Evolutionary conservation across 768 basidiomycete species (phyloP), one percentile per base, ranked within the genome.

Genomic region (Kwoniella pini): DNA sequence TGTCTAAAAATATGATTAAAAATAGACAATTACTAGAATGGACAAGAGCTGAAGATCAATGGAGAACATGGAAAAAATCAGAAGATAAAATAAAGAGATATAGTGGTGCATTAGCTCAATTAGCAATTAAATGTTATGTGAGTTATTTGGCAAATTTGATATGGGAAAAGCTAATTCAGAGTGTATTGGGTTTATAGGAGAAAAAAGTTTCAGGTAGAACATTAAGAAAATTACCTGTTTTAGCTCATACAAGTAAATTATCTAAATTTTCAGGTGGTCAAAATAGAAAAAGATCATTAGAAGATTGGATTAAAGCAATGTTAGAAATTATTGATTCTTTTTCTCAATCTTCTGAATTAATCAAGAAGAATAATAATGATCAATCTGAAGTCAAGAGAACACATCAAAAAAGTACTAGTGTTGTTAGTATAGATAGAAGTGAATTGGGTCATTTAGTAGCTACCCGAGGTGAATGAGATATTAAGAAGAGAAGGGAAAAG

Each of bases 161-260:
- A n/a, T n/a, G n/a, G n/a, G n/a, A n/a, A n/a, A 28, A 17, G 44
- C 19, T 48, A 44, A 30, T 36, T 22, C 4, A 7, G 26, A 48
- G n/a, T 48, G 30, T 42, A 6, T 15, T 4, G 2, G 15, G 22
- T 19, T 21, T 26, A 39, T 31, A n/a, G n/a, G 49, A 11, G 48
- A 55, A 12, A 75, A 84, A 84, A n/a, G 86, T 98, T 83, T 96
- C 94, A 15, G 96, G 96, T 13, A 87, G 96, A 33, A 87, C 90
- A 0, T 83, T 99, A 12, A 86, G 96, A 12, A 86, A 93, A 6
- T 82, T 99, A n/a, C 96, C 96, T 2, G 91, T 98, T 45, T 84
- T 98, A 19, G 91, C 94, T 1, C 85, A 96, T 45, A 91, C 95
- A 3, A 83, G 85, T 7, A 87, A 91, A 74, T 86, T 97, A 50